phyloP scores from a whole-genome alignment of 169 alveolate genomes.

The Plasmodium falciparum region DNA sequence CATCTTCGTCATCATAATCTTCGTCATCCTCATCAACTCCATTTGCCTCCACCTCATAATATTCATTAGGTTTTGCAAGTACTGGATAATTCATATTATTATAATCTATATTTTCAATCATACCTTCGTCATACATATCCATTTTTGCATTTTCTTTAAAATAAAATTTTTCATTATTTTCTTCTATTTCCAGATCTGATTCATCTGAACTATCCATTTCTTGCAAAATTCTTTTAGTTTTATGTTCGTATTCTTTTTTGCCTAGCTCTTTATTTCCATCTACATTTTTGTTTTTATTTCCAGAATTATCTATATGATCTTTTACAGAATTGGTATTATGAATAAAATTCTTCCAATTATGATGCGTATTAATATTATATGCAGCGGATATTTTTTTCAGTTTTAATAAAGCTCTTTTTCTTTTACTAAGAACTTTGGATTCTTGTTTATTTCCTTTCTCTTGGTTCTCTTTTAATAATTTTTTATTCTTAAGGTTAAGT shows the following conservation, averaged over 20 bases:
- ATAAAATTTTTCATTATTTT: neutral
- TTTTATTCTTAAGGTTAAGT: neutral
- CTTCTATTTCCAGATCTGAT: neutral
- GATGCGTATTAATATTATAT: neutral
- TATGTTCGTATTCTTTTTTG: neutral
- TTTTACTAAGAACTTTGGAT: too few species aligned
- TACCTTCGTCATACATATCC: neutral
- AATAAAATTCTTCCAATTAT: neutral
- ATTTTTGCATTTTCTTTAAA: neutral
- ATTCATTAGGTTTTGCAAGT: neutral
- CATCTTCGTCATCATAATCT: slow-evolving; percentile 20
- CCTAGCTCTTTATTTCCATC: neutral
- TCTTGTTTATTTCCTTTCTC: too few species aligned
- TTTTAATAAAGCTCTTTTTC: too few species aligned
- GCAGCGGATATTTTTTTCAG: too few species aligned
- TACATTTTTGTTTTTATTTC: neutral
- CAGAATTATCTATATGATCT: neutral
- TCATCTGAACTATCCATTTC: neutral
- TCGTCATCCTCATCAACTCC: slow-evolving; percentile 7
- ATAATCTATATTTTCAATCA: neutral
- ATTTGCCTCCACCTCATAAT: slow-evolving; percentile 3
- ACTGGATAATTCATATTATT: neutral
- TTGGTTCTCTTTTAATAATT: too few species aligned
- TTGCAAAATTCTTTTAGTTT: neutral
- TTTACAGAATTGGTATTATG: neutral